Evolutionary conservation across 1,284 basidiomycete genomes (phyloP), one percentile per base, ranked within the genome.

Genomic region (Kalmanozyma brasiliensis): DNA sequence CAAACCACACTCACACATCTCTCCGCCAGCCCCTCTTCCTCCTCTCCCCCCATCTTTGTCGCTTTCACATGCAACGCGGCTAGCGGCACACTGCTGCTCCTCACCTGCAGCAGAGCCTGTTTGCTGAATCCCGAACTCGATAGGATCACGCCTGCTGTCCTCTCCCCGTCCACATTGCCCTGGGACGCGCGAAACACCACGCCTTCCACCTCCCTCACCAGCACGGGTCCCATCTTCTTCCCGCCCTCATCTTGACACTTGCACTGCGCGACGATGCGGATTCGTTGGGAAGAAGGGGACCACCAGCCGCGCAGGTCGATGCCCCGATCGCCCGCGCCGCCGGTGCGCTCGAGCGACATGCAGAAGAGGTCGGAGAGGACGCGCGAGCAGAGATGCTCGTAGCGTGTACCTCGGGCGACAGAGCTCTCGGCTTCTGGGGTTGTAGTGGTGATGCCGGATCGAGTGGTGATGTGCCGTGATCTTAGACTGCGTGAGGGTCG

Each of bases 221-320:
- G 89, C 7, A 88, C 87, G 1, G 93, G 92, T 0, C 90, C 87
- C 32, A 89, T 83, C 77, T 89, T 89, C 81, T 88, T 89, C 82
- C 88, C 89, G 76, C 93, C 90, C 0, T 92, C 92, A 22, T 71
- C 63, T 41, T 66, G 63, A 29, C 68, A 71, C 84, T 96, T 96
- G 85, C 93, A 96, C 77, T 95, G 93, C 0, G 86, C 92, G 16
- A 94, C 76, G n/a, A 95, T 86, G 32, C 92, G 88, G 1, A 93
- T 46, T 8, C 51, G 44, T 7, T n/a, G 9, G 6, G 32, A n/a
- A n/a, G 19, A 22, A 2, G 34, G n/a, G 13, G 91, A 91, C 93
- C 93, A 95, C 91, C 91, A 94, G 2, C 93, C 93, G 41, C 89
- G 83, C n/a, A 95, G 84, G 82, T 96, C 93, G 41, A 95, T 85